A percentile compares a stretch with the other conserved stretches of the same genome.
phyloP scores from a whole-genome alignment of 352 stramenopile genomes.

The Phytophthora foliorum region DNA sequence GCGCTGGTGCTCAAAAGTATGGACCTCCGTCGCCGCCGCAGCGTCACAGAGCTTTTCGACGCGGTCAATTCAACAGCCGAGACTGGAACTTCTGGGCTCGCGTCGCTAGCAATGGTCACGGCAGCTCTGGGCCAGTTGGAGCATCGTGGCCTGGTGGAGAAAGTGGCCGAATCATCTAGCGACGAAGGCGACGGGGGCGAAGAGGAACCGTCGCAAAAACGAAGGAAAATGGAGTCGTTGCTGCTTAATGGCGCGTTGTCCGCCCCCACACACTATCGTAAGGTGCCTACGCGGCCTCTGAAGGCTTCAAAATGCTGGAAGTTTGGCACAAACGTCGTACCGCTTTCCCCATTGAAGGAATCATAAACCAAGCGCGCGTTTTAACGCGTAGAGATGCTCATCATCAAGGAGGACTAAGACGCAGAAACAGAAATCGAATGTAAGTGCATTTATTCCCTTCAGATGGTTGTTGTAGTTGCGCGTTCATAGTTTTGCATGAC shows the following conservation, averaged over 20 bases:
- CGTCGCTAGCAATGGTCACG: slow-evolving; percentile 64
- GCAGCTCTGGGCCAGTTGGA: slow-evolving; percentile 69
- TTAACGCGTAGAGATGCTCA: slow-evolving; percentile 6
- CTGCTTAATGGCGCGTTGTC: slow-evolving; percentile 36
- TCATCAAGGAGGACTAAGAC: slow-evolving; percentile 23
- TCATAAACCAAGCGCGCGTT: slow-evolving; percentile 15
- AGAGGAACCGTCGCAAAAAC: slow-evolving; percentile 31
- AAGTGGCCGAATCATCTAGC: slow-evolving; percentile 38
- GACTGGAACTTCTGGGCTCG: slow-evolving; percentile 12
- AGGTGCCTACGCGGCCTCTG: slow-evolving; percentile 70
- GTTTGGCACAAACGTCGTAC: slow-evolving; percentile 45
- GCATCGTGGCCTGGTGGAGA: slow-evolving; percentile 58
- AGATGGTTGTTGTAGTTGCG: background rate
- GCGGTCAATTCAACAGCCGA: slow-evolving; percentile 42
- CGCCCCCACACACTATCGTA: slow-evolving; percentile 59
- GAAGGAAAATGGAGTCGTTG: slow-evolving; percentile 28
- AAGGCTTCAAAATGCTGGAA: slow-evolving; percentile 85
- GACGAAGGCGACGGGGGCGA: slow-evolving; percentile 20
- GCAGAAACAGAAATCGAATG: slow-evolving; percentile 34
- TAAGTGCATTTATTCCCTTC: slow-evolving; percentile 41
- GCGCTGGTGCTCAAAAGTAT: slow-evolving; percentile 62
- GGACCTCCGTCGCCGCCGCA: slow-evolving; percentile 65
- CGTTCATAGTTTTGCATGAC: slow-evolving; percentile 7
- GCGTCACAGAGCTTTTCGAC: slow-evolving; percentile 67
- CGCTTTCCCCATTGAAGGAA: slow-evolving; percentile 42